Base-by-base conservation (phyloP, 2,329 filamentous ascomycete genomes). In the Aquanectria penicillioides region DNA sequence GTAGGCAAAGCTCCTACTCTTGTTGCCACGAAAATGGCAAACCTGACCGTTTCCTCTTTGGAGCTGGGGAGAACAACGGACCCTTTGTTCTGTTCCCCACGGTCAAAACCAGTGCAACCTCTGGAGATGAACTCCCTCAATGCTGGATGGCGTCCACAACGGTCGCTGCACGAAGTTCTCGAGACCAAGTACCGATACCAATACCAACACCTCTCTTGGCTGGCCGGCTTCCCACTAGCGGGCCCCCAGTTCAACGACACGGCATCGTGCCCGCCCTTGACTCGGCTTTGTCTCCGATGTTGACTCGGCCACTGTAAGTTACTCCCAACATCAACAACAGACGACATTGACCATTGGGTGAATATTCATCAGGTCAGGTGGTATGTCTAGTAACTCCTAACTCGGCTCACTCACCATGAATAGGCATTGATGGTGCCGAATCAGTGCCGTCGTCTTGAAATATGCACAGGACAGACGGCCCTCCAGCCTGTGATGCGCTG, bases 251-350 rank as follows among this genome's bases (percentile, higher is more conserved):
- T 26, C 40, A 50, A 51, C 47, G 18, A 33, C 15, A 28, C 47
- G 41, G 55, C 40, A 33, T 51, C 55, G 33, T 46, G 54, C 37
- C 54, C 54, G 54, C 47, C 6, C 20, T 31, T 18, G 28, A 37
- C 28, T 48, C 55, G 55, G 55, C 48, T 31, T 58, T 40, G 34
- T 58, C 55, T 48, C 55, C 55, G 55, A 58, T 15, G n/a, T 23
- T 44, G 47, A 15, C 37, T 49, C 31, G 28, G 17, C 17, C 31
- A 47, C 33, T 31, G 37, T 10, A n/a, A 33, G 26, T 17, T 22
- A 53, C 28, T 53, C 8, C 50, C 40, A 25, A 37, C 29, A 20
- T 13, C 23, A n/a, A n/a, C n/a, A n/a, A n/a, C n/a, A n/a, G n/a
- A n/a, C 5, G 10, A 38, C 33, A 37, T 50, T 56, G 44, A 44